Base-by-base conservation (phyloP, 1,139 yeast genomes). In the Citeromyces siamensis region DNA sequence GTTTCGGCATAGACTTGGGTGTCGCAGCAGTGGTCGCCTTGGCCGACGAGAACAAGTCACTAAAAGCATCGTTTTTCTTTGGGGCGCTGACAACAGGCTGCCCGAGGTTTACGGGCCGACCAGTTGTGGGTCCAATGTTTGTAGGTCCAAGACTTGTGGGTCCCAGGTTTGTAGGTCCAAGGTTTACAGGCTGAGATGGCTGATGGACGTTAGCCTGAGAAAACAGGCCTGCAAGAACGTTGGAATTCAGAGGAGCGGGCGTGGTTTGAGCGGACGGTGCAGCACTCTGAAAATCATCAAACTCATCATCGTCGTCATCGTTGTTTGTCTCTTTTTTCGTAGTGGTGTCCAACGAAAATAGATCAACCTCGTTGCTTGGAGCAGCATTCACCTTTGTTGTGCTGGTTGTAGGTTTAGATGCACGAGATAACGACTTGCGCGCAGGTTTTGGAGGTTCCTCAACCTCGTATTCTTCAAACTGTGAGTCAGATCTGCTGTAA, bases 281-380 rank as follows among this genome's bases (percentile, higher is more conserved):
- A 4, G 95, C 94, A 38, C 83, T 75, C 58, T 88, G 96, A 68
- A 88, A 88, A 47, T 90, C 97, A 46, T 84, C 95, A 58, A 88
- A 88, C 32, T 88, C 97, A 48, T 86, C 96, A 45, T 81, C 94
- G 34, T 77, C 85, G 32, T 75, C 82, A 16, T 64, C 75, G 2
- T 49, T 57, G 9, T 43, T 34, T 23, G 49, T 42, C 28, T 48
- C 41, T 33, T 46, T 37, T 33, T 39, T 36, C n/a, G n/a, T n/a
- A n/a, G n/a, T n/a, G 43, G 38, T 66, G 41, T 65, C 71, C 44
- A 72, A 66, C 7, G 73, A 64, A 43, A 76, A 66, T 44, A 79
- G 63, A 49, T 79, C 85, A 14, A 46, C 63, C 49, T 53, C 68
- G 56, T 42, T 66, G 52, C 61, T 40, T 34, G 49, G 34, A 8